Conservation (phyloP, 2,329 filamentous ascomycete genomes). For the Xylariomycetidae sp. region DNA sequence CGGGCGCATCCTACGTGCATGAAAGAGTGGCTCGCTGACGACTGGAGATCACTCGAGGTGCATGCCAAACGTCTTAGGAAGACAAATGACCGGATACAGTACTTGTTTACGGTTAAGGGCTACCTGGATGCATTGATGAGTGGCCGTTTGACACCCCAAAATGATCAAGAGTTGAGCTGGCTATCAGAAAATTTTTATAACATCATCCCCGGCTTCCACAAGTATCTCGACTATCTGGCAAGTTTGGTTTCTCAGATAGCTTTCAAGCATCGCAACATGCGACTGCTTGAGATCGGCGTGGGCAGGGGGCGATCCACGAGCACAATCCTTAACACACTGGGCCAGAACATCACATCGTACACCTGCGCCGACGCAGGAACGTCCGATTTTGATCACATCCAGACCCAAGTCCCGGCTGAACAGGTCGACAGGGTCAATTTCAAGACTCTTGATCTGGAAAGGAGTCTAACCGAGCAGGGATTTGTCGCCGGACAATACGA, state of each 20-base stretch:
- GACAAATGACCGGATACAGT: constrained; percentile 1
- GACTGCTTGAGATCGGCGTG: constrained; percentile 29
- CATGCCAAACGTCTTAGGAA: constrained; percentile 3
- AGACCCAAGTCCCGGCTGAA: constrained; percentile 22
- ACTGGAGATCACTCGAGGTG: constrained; percentile 5
- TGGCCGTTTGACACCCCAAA: background rate
- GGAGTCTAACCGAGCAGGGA: constrained; percentile 26
- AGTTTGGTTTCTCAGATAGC: constrained; percentile 27
- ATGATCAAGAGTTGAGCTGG: background rate
- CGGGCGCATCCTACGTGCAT: constrained; percentile 4
- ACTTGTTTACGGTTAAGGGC: constrained; percentile 13
- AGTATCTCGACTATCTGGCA: constrained; percentile 14
- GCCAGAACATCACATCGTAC: constrained; percentile 22
- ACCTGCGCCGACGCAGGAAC: constrained; percentile 38
- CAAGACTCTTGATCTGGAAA: constrained; percentile 26
- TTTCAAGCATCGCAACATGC: constrained; percentile 22
- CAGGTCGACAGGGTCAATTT: constrained; percentile 27
- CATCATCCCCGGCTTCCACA: constrained; percentile 27
- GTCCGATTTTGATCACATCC: constrained; percentile 33
- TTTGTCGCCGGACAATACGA: constrained; percentile 26
- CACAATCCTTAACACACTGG: constrained; percentile 24
- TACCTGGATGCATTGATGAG: constrained; percentile 21
- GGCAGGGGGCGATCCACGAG: constrained; percentile 33
- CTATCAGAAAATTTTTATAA: background rate
- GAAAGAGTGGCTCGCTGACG: constrained; percentile 6